phyloP scores from a whole-genome alignment of 129 eudicot genomes.

The Deinandra increscens region DNA sequence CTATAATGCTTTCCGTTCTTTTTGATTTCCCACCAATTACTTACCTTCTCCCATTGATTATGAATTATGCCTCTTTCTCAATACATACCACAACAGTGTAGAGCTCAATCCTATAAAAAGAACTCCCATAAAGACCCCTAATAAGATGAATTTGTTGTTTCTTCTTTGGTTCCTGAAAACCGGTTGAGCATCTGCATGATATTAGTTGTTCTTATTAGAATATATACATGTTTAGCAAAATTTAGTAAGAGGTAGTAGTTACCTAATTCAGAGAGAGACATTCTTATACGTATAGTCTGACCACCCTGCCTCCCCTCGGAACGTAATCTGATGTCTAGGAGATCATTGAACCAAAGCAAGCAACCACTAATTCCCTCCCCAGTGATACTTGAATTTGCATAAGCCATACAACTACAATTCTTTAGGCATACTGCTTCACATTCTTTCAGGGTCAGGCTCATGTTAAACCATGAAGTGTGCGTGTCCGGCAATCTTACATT shows the following conservation, averaged over 20 bases:
- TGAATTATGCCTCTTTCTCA: conserved; percentile 24
- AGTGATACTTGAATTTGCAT: conserved; percentile 27
- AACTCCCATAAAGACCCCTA: conserved; percentile 18
- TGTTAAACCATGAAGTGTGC: conserved; percentile 21
- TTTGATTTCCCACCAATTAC: background rate
- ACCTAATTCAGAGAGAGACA: conserved; percentile 58
- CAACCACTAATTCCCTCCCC: conserved; percentile 50
- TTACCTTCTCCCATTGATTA: conserved; percentile 25
- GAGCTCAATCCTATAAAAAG: conserved; percentile 26
- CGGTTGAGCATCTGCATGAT: background rate
- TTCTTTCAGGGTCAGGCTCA: conserved; percentile 31
- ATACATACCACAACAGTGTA: background rate
- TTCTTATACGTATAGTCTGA: conserved; percentile 38
- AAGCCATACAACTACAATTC: conserved; percentile 53
- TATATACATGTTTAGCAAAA: too few relatives aligned
- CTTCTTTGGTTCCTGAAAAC: conserved; percentile 11
- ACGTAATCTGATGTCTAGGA: conserved; percentile 39
- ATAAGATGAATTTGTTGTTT: conserved; percentile 14
- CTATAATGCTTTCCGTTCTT: too few relatives aligned
- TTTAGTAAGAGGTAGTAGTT: too few relatives aligned
- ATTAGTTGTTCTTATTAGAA: too few relatives aligned
- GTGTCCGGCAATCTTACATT: conserved; percentile 45
- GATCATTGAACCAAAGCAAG: conserved; percentile 46
- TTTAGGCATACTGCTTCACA: conserved; percentile 41
- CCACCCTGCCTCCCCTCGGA: conserved; percentile 13